Conservation (phyloP, 495 filamentous ascomycete genomes). For the Hyaloscypha hepaticicola region DNA sequence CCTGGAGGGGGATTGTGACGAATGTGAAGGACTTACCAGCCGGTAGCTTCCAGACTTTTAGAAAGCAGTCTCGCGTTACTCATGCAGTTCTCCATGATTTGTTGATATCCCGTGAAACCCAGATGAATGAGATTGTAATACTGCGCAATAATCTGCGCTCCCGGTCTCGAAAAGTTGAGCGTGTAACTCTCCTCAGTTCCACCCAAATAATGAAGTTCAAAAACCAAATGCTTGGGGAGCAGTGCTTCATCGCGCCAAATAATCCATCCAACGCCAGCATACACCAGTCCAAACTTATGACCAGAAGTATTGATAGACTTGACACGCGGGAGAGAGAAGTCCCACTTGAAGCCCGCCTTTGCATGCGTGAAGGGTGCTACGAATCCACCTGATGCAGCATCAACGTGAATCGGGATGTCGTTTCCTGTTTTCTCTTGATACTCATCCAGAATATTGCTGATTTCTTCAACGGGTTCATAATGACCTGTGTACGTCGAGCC, state of each 20-base stretch:
- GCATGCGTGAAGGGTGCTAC: conserved; percentile 71
- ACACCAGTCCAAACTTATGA: conserved; percentile 75
- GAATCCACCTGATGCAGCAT: conserved; percentile 71
- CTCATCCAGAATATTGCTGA: conserved; percentile 64
- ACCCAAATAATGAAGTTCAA: conserved; percentile 73
- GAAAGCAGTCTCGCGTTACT: conserved; percentile 65
- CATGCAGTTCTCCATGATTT: conserved; percentile 72
- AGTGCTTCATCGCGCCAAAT: conserved; percentile 68
- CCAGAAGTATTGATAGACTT: conserved; percentile 74
- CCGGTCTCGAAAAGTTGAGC: conserved; percentile 74
- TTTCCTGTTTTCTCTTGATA: conserved; percentile 61
- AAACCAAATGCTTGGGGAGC: conserved; percentile 69
- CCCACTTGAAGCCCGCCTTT: conserved; percentile 59
- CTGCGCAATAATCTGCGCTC: conserved; percentile 69
- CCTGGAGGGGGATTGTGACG: too few relatives aligned
- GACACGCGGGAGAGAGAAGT: conserved; percentile 69
- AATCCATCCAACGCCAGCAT: conserved; percentile 72
- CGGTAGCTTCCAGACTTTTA: conserved; percentile 64
- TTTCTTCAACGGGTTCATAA: conserved; percentile 71
- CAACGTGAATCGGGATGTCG: conserved; percentile 74
- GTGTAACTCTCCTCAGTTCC: conserved; percentile 73
- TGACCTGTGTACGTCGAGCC: conserved; percentile 77
- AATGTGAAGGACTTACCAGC: too few relatives aligned
- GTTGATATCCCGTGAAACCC: conserved; percentile 62
- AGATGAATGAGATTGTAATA: conserved; percentile 79